Evolutionary conservation across 352 stramenopile species (phyloP).

Genomic region (Globisporangium solare): DNA sequence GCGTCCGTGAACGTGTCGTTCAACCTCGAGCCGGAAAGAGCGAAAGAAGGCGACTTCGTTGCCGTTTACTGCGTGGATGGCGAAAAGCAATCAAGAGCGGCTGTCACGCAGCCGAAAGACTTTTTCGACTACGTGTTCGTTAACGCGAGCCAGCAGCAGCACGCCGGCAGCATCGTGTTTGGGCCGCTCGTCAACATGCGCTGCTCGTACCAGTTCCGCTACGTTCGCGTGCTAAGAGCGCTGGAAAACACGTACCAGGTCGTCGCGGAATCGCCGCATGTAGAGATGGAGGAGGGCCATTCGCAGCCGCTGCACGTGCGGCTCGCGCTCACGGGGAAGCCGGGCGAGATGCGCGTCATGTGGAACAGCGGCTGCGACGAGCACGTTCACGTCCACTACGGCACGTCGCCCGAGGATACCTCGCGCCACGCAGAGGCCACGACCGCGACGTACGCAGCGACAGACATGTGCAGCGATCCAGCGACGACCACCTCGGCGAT

Average conservation of each 20-base stretch:
- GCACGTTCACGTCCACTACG: constrained; percentile 21
- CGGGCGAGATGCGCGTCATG: constrained; percentile 32
- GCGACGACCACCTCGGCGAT: constrained; percentile 14
- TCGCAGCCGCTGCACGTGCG: constrained; percentile 34
- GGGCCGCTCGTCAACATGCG: constrained; percentile 47
- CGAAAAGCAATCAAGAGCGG: constrained; percentile 9
- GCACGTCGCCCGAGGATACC: background rate
- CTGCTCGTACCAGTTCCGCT: constrained; percentile 40
- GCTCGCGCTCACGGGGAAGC: constrained; percentile 22
- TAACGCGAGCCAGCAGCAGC: constrained; percentile 7
- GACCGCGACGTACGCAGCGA: constrained; percentile 16
- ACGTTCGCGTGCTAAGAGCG: constrained; percentile 14
- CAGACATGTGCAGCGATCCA: constrained; percentile 23
- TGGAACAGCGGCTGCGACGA: constrained; percentile 25
- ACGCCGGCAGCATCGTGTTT: constrained; percentile 20
- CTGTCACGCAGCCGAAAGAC: constrained; percentile 1
- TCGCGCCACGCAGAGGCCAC: background rate
- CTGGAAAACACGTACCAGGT: constrained; percentile 13
- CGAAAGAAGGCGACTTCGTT: constrained; percentile 21
- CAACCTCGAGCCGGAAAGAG: constrained; percentile 1
- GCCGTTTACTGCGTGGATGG: constrained; percentile 33
- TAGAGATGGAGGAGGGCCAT: constrained; percentile 24
- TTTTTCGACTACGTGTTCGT: constrained; percentile 29
- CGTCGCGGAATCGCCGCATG: constrained; percentile 20
- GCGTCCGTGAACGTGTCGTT: constrained; percentile 20